Evolutionary conservation across 352 stramenopile species (phyloP).

Genomic region (Pythium diclinum): DNA sequence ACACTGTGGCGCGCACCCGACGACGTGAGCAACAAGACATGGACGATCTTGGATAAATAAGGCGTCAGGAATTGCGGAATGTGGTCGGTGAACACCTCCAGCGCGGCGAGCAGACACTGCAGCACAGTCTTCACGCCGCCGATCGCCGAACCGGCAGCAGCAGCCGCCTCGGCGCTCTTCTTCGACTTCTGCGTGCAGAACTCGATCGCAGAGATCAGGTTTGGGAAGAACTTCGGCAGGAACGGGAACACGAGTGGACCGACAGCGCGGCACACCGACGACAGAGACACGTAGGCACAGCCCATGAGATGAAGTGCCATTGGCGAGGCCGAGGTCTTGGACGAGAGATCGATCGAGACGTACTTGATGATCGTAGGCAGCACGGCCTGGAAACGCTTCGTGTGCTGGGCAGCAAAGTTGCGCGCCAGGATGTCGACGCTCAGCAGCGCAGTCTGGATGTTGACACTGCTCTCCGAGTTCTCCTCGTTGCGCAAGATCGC

Average conservation of each 20-base stretch:
- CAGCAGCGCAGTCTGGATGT: constrained; percentile 80
- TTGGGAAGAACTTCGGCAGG: constrained; percentile 80
- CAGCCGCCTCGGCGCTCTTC: background rate
- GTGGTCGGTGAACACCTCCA: constrained; percentile 83
- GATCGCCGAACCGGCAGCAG: background rate
- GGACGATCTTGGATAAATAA: constrained; percentile 63
- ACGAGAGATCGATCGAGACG: constrained; percentile 43
- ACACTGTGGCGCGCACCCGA: constrained; percentile 29
- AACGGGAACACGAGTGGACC: constrained; percentile 76
- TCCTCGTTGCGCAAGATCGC: constrained; percentile 62
- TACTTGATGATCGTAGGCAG: constrained; percentile 78
- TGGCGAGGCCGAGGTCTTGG: constrained; percentile 30
- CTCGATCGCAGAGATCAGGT: constrained; percentile 59
- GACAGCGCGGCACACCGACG: constrained; percentile 66
- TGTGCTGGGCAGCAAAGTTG: constrained; percentile 70
- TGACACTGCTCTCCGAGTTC: constrained; percentile 60
- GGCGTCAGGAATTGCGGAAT: constrained; percentile 80
- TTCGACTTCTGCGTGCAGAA: constrained; percentile 39
- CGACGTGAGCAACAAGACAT: constrained; percentile 54
- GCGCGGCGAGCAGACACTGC: constrained; percentile 65
- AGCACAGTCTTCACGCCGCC: constrained; percentile 52
- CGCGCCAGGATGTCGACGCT: constrained; percentile 82
- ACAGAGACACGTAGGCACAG: constrained; percentile 79
- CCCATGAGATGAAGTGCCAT: constrained; percentile 75
- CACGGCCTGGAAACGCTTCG: constrained; percentile 70